Evolutionary conservation across 2,329 filamentous ascomycete species (phyloP).

Genomic region (Aspergillus spinulosporus): DNA sequence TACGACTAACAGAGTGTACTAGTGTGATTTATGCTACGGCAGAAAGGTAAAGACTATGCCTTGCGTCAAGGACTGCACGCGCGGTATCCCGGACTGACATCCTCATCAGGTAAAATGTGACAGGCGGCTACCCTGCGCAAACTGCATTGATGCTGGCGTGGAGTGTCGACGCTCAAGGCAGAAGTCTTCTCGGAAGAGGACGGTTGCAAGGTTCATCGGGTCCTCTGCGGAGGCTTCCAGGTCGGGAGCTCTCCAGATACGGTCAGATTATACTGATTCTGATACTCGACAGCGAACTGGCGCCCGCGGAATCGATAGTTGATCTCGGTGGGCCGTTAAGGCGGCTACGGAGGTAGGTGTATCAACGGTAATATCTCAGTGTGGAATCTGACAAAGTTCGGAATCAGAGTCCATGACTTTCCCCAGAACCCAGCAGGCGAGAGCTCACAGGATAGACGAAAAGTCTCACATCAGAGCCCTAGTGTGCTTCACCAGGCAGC

Average conservation of each 20-base stretch:
- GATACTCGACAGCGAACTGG: not conserved
- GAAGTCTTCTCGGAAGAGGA: slow-evolving; percentile 15
- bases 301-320: not conserved
- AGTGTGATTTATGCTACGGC: slow-evolving; percentile 30
- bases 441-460: not conserved
- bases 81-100: not conserved
- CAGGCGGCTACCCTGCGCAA: slow-evolving; percentile 25
- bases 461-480: not conserved
- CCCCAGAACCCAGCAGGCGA: not conserved
- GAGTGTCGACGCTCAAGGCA: slow-evolving; percentile 25
- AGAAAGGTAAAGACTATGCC: slow-evolving; percentile 22
- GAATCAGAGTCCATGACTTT: not conserved
- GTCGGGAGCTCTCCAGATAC: not conserved
- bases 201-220: slow-evolving; percentile 16
- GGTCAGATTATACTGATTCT: not conserved
- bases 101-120: slow-evolving; percentile 28
- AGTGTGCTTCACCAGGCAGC: not conserved
- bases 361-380: not conserved
- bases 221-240: not conserved
- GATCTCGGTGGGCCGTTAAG: not conserved
- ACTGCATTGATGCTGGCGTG: slow-evolving; percentile 26
- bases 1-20: not conserved
- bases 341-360: not conserved
- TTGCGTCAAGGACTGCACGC: too few species aligned
- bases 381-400: not conserved